These are phyloP conservation scores for Sicyos baderoa DNA, from an alignment of 306 rosid genomes.

Conservation along the genomic window DNA sequence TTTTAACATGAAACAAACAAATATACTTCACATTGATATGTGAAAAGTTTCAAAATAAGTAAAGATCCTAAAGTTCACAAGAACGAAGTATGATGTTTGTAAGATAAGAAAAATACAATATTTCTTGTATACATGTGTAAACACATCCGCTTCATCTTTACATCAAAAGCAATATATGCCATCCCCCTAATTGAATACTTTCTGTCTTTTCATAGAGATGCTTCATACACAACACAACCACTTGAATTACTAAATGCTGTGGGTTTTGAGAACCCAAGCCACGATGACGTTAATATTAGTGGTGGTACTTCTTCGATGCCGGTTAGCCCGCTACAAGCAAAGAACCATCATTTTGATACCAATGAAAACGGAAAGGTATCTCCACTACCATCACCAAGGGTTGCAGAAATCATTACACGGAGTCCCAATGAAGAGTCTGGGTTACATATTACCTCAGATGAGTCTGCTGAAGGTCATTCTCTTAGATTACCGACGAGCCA, in stretches of 20 bases:
- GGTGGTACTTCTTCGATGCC: slow-evolving; percentile 35
- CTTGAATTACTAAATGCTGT: slow-evolving; percentile 79
- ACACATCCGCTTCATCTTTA: background rate
- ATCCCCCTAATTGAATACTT: background rate
- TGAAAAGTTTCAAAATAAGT: background rate
- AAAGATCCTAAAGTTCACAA: background rate
- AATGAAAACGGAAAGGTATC: slow-evolving; percentile 37
- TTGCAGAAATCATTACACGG: slow-evolving; percentile 33
- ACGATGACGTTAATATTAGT: slow-evolving; percentile 34
- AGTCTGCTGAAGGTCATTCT: slow-evolving; percentile 74
- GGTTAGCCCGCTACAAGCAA: slow-evolving; percentile 29
- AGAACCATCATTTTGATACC: slow-evolving; percentile 39
- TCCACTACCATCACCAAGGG: slow-evolving; percentile 35
- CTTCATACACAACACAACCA: slow-evolving; percentile 90
- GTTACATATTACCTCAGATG: slow-evolving; percentile 41
- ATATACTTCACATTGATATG: background rate
- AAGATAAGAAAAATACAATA: background rate
- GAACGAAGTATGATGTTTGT: background rate
- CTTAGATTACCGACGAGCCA: slow-evolving; percentile 7
- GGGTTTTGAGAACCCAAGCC: slow-evolving; percentile 56
- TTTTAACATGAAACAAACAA: background rate
- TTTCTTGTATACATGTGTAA: background rate
- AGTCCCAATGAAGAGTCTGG: slow-evolving; percentile 33
- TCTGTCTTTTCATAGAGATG: slow-evolving; percentile 55
- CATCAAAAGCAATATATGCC: background rate